These are phyloP conservation scores for Proteromonas lacertae DNA, from an alignment of 352 stramenopile genomes.

Conservation along the genomic window DNA sequence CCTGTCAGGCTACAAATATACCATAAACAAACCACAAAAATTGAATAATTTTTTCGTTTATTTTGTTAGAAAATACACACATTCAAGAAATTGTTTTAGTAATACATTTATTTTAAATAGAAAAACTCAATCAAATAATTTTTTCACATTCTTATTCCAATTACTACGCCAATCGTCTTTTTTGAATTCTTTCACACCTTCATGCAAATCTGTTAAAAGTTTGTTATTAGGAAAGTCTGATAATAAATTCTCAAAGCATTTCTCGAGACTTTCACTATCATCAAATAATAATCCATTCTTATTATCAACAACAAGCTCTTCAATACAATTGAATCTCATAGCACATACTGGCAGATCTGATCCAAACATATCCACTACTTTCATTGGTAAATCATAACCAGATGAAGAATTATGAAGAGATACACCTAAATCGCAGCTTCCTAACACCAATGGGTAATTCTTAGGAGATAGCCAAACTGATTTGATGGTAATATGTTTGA, in stretches of 20 bases:
- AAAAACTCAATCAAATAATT: too few species aligned
- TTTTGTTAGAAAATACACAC: too few species aligned
- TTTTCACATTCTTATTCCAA: too few species aligned
- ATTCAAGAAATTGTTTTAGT: too few species aligned
- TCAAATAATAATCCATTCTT: constrained; percentile 29
- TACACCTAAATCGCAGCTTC: constrained; percentile 71
- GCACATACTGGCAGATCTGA: constrained; percentile 76
- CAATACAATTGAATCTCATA: constrained; percentile 64
- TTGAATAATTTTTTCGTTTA: too few species aligned
- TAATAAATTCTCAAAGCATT: too few species aligned
- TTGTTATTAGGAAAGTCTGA: neutral
- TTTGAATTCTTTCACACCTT: too few species aligned
- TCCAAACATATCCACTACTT: constrained; percentile 92
- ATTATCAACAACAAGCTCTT: constrained; percentile 71
- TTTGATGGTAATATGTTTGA: constrained; percentile 13
- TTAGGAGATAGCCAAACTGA: constrained; percentile 66
- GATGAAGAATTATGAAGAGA: constrained; percentile 93
- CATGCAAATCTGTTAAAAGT: too few species aligned
- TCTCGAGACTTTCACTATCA: neutral
- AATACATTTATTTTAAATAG: too few species aligned
- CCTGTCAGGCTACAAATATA: too few species aligned
- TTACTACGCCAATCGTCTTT: too few species aligned
- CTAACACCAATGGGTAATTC: constrained; percentile 74
- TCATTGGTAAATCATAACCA: constrained; percentile 95
- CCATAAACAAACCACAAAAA: too few species aligned